Percentiles rank a stretch among this genome's conserved stretches.
Evolutionary conservation across 768 basidiomycete genomes (phyloP).

Genomic region (Rhodotorula taiwanensis): DNA sequence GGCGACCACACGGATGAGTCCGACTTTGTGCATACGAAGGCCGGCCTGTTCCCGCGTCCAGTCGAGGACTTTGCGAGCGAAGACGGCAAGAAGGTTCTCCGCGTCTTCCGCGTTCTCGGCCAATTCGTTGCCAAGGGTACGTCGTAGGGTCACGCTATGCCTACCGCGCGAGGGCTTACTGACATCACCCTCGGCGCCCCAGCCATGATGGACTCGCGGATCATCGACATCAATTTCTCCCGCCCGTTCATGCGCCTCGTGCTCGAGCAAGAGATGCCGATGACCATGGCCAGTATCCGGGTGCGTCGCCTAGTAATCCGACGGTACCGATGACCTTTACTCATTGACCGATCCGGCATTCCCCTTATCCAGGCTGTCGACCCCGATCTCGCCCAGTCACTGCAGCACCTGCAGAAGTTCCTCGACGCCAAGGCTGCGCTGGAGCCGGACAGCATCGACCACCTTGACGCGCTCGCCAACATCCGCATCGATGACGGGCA

Average conservation of each 20-base stretch:
- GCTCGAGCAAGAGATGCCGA: constrained; percentile 75
- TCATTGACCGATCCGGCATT: background rate
- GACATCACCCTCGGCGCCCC: background rate
- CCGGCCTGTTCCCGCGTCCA: constrained; percentile 82
- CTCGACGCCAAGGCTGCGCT: constrained; percentile 49
- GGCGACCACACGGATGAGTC: constrained; percentile 43
- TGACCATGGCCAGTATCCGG: constrained; percentile 74
- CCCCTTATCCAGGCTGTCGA: constrained; percentile 53
- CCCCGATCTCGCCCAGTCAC: constrained; percentile 71
- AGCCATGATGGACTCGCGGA: constrained; percentile 86
- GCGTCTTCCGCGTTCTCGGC: constrained; percentile 81
- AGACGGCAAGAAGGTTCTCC: constrained; percentile 63
- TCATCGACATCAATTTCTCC: constrained; percentile 92
- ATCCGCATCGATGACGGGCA: constrained; percentile 57
- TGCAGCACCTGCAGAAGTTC: constrained; percentile 64
- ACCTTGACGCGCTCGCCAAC: constrained; percentile 45
- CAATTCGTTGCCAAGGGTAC: constrained; percentile 80
- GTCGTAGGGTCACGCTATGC: too few species aligned
- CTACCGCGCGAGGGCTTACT: too few species aligned
- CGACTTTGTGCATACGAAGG: constrained; percentile 70
- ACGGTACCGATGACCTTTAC: background rate
- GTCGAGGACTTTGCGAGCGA: constrained; percentile 33
- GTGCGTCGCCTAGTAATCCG: constrained; percentile 45
- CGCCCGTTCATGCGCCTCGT: constrained; percentile 88
- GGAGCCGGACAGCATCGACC: constrained; percentile 45